Evolutionary conservation across 2,329 filamentous ascomycete species (phyloP).

Genomic region (Dactylellina haptotyla): DNA sequence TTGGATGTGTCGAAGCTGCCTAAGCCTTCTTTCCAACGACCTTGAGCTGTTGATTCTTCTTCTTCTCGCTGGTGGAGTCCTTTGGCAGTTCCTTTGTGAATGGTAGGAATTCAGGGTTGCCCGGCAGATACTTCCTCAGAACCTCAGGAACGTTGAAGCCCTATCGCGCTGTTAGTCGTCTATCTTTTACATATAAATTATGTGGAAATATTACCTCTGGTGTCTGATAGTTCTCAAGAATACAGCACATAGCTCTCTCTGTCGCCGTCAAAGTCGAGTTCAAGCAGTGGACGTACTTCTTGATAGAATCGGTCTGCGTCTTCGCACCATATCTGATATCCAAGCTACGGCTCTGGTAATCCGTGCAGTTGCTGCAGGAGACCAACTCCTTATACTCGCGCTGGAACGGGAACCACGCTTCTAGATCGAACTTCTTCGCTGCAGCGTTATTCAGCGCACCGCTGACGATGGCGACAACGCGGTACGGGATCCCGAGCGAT

Average conservation of each 20-base stretch:
- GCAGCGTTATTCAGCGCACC: slow-evolving; percentile 90
- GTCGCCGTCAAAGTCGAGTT: slow-evolving; percentile 92
- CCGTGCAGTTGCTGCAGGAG: slow-evolving; percentile 96
- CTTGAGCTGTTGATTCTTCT: slow-evolving; percentile 60
- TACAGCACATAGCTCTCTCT: slow-evolving; percentile 89
- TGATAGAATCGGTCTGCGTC: slow-evolving; percentile 82
- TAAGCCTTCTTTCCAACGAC: slow-evolving; percentile 52
- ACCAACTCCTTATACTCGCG: slow-evolving; percentile 98
- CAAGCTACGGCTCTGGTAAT: slow-evolving; percentile 93
- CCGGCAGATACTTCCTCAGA: slow-evolving; percentile 88
- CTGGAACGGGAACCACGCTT: slow-evolving; percentile 96
- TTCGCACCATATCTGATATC: slow-evolving; percentile 93
- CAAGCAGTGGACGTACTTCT: slow-evolving; percentile 92
- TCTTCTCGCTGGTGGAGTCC: slow-evolving; percentile 73
- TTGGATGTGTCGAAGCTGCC: background rate
- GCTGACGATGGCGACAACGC: slow-evolving; percentile 93
- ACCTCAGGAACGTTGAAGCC: slow-evolving; percentile 83
- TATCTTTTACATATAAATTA: background rate
- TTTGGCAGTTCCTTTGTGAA: slow-evolving; percentile 87
- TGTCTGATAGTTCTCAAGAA: slow-evolving; percentile 97
- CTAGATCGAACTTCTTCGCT: slow-evolving; percentile 93
- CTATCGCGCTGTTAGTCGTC: slow-evolving; percentile 61
- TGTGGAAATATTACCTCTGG: slow-evolving; percentile 70
- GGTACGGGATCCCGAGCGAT: slow-evolving; percentile 87
- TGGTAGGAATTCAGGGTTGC: slow-evolving; percentile 86